Evolutionary conservation across 208 protist genomes (phyloP), one percentile per base, ranked within the genome.

Genomic region (Wallacemonas rigidus): DNA sequence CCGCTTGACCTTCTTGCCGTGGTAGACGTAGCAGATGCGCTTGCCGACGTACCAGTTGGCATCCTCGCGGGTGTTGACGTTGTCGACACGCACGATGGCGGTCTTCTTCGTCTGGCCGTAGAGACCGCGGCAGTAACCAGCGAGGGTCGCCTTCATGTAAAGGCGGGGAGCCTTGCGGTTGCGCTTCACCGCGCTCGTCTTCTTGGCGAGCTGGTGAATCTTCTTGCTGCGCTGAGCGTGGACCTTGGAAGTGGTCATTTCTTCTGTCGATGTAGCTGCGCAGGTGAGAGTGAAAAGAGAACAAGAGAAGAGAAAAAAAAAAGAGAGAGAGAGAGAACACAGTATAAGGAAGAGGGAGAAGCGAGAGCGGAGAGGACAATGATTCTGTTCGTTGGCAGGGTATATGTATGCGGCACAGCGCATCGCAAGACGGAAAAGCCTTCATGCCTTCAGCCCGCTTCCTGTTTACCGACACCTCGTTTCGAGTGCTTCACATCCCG

Each of bases 1-100:
- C 44, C 90, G 89, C 88, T 93, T 93, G 72, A 98, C 90, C 79
- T 96, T 97, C 77, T 98, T 86, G 70, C 95, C 98, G 77, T 98
- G 96, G 92, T 99, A 99, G 44, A 99, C 92, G 89, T 99, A 99
- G 79, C 93, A 98, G 60, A 99, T 90, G 71, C 95, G 91, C 95
- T 99, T 99, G 73, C 99, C 99, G n/a, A 99, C 78, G 88, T 99
- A 99, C 91, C 96, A 99, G 47, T 81, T 67, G 71, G 98, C 90
- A 53, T 99, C 98, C 62, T 98, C 87, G 74, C 90, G 95, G 69
- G 88, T 96, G 79, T 98, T 94, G 53, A 99, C 97, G 80, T 99
- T 98, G 84, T 99, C 97, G 71, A 99, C 87, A 84, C 95, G 97
- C 14, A 99, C 64, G 48, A 99, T 82, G n/a, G 95, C 93, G 39